Base-by-base conservation (phyloP, 805 yeast genomes). In the Barnettozyma vustinii region DNA sequence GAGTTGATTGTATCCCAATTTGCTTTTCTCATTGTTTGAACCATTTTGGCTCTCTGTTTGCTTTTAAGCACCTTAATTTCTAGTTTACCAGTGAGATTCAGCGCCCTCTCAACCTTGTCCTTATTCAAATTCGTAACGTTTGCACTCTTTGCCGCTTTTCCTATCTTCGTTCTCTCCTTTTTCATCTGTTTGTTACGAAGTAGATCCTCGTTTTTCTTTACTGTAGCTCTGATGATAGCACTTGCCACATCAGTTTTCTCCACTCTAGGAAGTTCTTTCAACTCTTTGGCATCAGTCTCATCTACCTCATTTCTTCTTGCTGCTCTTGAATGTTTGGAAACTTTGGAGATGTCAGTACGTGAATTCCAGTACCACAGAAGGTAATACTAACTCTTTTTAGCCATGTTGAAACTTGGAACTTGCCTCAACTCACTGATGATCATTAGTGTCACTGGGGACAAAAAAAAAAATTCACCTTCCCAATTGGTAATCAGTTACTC, bases 1-100 rank as follows among this genome's bases (percentile, higher is more conserved):
- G 75, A 70, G 60, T 84, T 85, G 47, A 83, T 82, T 40, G 73
- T 68, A 44, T 84, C 90, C 94, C 92, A 85, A 15, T 80, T 83
- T 0, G 87, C 68, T 62, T 83, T 84, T 64, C 94, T 74, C 10
- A 84, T 72, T 19, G 64, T 68, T 56, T 79, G 84, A 26, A 84
- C 80, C 55, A 71, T 77, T 56, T 73, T 81, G 20, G 87, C 83
- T 59, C 88, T 75, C 42, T 75, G 74, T 25, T 82, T 76, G 54
- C 88, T 80, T 56, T 79, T 80, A 54, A 77, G 77, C 37, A 84
- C 83, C 61, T 84, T 85, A 40, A 77, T 74, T 18, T 79, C 74
- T 46, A 84, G 68, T 43, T 75, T 74, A 32, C 84, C 87, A 25
- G 73, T 74, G 23, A 81, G 55, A 51, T 73, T 74, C 35, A 75